Base-by-base conservation (phyloP, 495 filamentous ascomycete genomes). In the Tuber calosporum region DNA sequence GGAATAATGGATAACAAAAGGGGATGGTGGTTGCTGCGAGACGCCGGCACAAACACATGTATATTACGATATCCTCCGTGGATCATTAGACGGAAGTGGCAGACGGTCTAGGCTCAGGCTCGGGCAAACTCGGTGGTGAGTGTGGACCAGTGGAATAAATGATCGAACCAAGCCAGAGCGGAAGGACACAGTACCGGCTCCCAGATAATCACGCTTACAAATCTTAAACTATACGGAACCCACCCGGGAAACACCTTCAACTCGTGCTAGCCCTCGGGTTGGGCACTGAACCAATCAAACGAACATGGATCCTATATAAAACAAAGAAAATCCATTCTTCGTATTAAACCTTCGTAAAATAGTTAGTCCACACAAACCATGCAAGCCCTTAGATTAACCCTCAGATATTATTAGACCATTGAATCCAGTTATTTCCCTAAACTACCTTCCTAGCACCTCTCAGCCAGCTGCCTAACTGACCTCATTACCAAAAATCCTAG, bases 401-500 rank as follows among this genome's bases (percentile, higher is more conserved):
- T 34, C 26, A 17, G 34, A 62, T 15, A 62, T 26, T 1, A 62
- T 30, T 1, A 34, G 26, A 17, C 53, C 53, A 62, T 34, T 62
- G 5, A 1, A 62, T 62, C 13, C 26, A 34, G 26, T 26, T 34
- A 15, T 62, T 62, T 34, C 26, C 26, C 53, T 17, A 62, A 34
- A 5, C 11, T 62, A 34, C 26, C 53, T 34, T 34, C 26, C 53
- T 15, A 2, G 26, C 30, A 17, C 19, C 53, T 30, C 26, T 26
- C 26, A 34, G 53, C 26, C 8, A 7, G n/a, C 20, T 30, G 53
- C 53, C 53, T 62, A 62, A 7, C 13, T 17, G 19, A 62, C 53
- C 15, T 62, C 53, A 34, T 94, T 86, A 3, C 92, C 92, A 76
- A 90, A 96, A 74, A 85, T 87, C 79, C 83, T 87, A 22, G 91